phyloP scores from a whole-genome alignment of 768 basidiomycete genomes.

The Leccinum subgranulosum region DNA sequence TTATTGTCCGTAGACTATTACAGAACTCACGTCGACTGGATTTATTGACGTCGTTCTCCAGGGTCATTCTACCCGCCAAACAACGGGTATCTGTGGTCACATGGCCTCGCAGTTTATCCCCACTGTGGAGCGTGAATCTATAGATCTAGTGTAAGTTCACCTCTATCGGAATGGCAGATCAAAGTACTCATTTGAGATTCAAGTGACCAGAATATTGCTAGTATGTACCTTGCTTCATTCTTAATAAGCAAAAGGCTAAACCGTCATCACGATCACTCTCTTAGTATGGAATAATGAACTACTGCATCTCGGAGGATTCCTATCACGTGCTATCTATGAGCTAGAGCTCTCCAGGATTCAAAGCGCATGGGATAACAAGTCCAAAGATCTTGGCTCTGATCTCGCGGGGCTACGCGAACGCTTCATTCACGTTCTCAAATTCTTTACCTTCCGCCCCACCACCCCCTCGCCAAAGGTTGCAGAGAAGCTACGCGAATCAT shows the following conservation, averaged over 20 bases:
- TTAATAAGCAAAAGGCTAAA: not conserved
- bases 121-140: not conserved
- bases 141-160: not conserved
- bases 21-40: not conserved
- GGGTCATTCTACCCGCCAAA: not conserved
- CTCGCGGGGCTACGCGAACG: not conserved
- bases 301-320: not conserved
- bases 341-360: not conserved
- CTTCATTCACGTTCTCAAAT: constrained; percentile 5
- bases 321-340: not conserved
- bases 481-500: constrained; percentile 63
- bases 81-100: not conserved
- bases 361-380: not conserved
- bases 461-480: constrained; percentile 76
- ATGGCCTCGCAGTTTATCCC: not conserved
- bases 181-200: too few species aligned
- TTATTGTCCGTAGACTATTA: constrained; percentile 55
- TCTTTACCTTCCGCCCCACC: constrained; percentile 9
- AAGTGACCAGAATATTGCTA: not conserved
- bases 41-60: not conserved
- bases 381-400: not conserved
- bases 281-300: not conserved
- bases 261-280: not conserved
- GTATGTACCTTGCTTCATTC: not conserved
- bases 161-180: not conserved